Percentiles rank a stretch among this genome's conserved stretches.
These are phyloP conservation scores for Penicillium sp. DNA, from an alignment of 2,329 filamentous ascomycete genomes.

Conservation along the genomic window DNA sequence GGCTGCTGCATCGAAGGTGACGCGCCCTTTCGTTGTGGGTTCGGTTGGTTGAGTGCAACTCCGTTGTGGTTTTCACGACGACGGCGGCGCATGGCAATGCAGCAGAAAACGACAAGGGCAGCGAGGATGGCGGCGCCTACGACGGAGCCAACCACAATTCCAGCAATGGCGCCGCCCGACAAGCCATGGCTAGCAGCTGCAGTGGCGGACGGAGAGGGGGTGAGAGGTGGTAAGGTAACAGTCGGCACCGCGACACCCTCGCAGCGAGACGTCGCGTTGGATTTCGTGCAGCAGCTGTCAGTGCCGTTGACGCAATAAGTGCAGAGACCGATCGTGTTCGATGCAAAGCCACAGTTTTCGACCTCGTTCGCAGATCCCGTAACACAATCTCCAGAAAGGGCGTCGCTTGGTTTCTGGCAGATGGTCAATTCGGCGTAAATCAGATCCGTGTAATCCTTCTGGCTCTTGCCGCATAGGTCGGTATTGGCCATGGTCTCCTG, in stretches of 20 bases:
- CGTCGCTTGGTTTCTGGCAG: constrained; percentile 76
- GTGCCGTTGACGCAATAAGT: constrained; percentile 89
- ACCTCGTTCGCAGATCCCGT: constrained; percentile 74
- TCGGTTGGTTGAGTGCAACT: constrained; percentile 85
- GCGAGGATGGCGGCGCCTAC: constrained; percentile 67
- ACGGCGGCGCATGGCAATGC: constrained; percentile 57
- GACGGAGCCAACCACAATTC: constrained; percentile 79
- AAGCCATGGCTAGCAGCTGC: constrained; percentile 50
- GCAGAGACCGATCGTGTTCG: constrained; percentile 71
- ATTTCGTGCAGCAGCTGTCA: constrained; percentile 88
- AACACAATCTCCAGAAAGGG: constrained; percentile 72
- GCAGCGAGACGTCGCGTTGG: constrained; percentile 71
- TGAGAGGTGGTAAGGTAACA: constrained; percentile 53
- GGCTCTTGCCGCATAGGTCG: constrained; percentile 65
- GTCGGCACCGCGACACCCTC: constrained; percentile 72
- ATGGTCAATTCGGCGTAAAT: constrained; percentile 90
- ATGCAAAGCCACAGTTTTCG: constrained; percentile 77
- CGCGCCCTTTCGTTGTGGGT: constrained; percentile 54
- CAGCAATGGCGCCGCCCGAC: constrained; percentile 84
- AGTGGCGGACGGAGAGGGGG: constrained; percentile 55
- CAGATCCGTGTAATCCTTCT: constrained; percentile 63
- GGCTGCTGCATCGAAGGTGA: constrained; percentile 44
- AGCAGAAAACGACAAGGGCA: constrained; percentile 57
- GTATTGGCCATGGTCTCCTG: constrained; percentile 74
- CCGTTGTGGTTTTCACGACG: constrained; percentile 58